These are phyloP conservation scores for Thelonectria olida DNA, from an alignment of 2,329 filamentous ascomycete species.

Conservation along the genomic window DNA sequence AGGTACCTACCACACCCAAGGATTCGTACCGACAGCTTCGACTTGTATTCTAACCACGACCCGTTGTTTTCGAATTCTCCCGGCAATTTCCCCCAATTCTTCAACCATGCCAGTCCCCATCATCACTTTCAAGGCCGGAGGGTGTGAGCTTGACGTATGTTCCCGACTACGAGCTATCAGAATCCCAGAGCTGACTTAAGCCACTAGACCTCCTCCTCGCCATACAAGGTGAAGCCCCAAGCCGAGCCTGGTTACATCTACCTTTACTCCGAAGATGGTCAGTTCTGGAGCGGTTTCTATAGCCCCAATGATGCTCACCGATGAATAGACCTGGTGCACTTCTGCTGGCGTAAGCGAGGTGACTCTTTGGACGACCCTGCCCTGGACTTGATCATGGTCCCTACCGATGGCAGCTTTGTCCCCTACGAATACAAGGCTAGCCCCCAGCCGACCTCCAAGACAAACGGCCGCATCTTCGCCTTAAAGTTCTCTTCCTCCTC, in stretches of 20 bases:
- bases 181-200: conserved; percentile 30
- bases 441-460: conserved; percentile 68
- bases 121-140: conserved; percentile 96
- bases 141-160: conserved; percentile 84
- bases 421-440: conserved; percentile 75
- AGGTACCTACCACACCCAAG: conserved; percentile 4
- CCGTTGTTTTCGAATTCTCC: conserved; percentile 17
- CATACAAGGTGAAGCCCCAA: conserved; percentile 77
- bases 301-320: conserved; percentile 1
- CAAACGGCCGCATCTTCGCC: conserved; percentile 89
- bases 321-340: conserved; percentile 83
- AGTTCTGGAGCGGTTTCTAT: conserved; percentile 11
- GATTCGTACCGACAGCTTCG: conserved; percentile 4
- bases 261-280: conserved; percentile 90
- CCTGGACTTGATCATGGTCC: conserved; percentile 93
- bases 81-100: conserved; percentile 4
- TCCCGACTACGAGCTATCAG: conserved; percentile 1
- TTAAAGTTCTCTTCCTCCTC: conserved; percentile 95
- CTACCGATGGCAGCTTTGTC: conserved; percentile 85
- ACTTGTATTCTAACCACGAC: conserved; percentile 19
- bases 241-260: conserved; percentile 87
- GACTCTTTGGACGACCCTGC: conserved; percentile 77
- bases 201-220: conserved; percentile 59
- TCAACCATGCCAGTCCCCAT: conserved; percentile 82
- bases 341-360: conserved; percentile 92